Base-by-base conservation (phyloP, 257 asterid species). In the Plantago elongata region DNA sequence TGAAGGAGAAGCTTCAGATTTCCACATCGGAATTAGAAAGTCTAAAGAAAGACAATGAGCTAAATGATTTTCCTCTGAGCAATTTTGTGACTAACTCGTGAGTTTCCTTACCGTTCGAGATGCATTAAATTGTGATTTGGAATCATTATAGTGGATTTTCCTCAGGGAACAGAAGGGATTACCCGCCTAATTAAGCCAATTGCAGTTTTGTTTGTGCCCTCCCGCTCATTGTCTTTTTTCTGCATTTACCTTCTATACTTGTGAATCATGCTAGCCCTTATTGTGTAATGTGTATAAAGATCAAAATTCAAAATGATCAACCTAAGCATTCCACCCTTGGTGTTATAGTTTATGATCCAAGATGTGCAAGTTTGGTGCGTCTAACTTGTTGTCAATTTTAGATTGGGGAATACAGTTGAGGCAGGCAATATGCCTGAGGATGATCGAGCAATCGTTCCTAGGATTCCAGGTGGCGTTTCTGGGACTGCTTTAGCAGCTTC, bases 401-500 rank as follows among this genome's bases (percentile, higher is more conserved):
- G 94, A 60, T 75, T 66, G 77, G 43, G 50, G 54, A 75, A 48
- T 51, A 55, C 85, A 4, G 74, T 70, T 51, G 82, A 75, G 62
- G 47, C 72, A 47, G 50, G 48, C 65, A 82, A 83, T 42, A 46
- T 52, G 64, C 77, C 50, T 60, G 93, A 57, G 74, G 83, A 80
- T 73, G 89, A 80, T 74, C 86, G 68, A 60, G 83, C 88, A 70
- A 77, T 84, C 66, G 77, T 84, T 70, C 95, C 97, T 15, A 75
- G 68, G 62, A 65, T 89, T 69, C 97, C 99, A 5, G 62, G 71
- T 18, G 99, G 97, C 30, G 81, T 92, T 73, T 92, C 99, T 16
- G 99, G 95, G 71, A 89, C 99, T 14, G 95, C 99, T 50, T 79
- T 89, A 69, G 97, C 99, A 15, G 95, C 97, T 66, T 83, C 99